Percentiles rank a stretch among this genome's conserved stretches.
Conservation (phyloP, 2,329 filamentous ascomycete species). For the Aspergillus ochraceoroseus region DNA sequence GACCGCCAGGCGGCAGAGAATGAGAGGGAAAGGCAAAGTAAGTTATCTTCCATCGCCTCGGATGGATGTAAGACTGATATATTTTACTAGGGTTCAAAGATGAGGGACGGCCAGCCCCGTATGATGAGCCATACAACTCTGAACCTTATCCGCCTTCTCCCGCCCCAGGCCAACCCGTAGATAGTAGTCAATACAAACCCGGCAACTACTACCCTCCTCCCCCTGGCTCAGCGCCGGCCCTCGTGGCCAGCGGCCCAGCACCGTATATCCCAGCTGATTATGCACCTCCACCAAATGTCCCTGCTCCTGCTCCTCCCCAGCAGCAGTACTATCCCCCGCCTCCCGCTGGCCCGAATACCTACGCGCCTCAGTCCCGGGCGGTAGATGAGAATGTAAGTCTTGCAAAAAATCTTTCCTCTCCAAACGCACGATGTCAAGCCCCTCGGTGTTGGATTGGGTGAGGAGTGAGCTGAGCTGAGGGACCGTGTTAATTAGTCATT, state of each 20-base stretch:
- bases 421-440: constrained; percentile 35
- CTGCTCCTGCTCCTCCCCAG: constrained; percentile 31
- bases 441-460: constrained; percentile 42
- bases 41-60: constrained; percentile 20
- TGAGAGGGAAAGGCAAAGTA: constrained; percentile 46
- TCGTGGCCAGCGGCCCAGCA: constrained; percentile 21
- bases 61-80: too few species aligned
- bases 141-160: constrained; percentile 38
- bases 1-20: constrained; percentile 54
- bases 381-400: constrained; percentile 51
- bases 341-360: constrained; percentile 36
- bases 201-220: constrained; percentile 44
- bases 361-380: constrained; percentile 37
- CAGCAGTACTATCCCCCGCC: constrained; percentile 39
- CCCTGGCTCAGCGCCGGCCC: constrained; percentile 30
- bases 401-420: constrained; percentile 33
- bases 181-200: constrained; percentile 39
- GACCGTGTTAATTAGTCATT: constrained; percentile 10
- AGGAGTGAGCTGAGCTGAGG: constrained; percentile 9
- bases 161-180: constrained; percentile 29
- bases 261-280: constrained; percentile 40
- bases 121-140: constrained; percentile 41
- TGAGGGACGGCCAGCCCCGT: constrained; percentile 34
- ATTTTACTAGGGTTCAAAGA: constrained; percentile 29
- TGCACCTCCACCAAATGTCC: constrained; percentile 41